phyloP scores from a whole-genome alignment of 2,329 filamentous ascomycete genomes.

The Claviceps arundinis region DNA sequence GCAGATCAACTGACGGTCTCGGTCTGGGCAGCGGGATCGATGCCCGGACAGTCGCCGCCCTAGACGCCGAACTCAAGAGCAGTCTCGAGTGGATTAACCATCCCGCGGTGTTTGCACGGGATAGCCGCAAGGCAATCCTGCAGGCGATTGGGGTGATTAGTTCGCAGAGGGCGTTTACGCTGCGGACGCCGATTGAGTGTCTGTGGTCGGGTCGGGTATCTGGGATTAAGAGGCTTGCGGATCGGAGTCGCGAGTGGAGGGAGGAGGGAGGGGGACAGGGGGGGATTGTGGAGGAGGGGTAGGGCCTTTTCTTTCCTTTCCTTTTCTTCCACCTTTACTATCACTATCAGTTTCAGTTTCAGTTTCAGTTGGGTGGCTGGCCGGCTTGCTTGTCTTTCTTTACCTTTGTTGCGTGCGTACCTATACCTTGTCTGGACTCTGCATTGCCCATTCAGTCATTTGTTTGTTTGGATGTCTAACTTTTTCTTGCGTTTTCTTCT shows the following conservation, averaged over 20 bases:
- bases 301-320: constrained; percentile 8
- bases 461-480: not conserved
- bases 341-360: no score
- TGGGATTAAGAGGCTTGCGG: constrained; percentile 70
- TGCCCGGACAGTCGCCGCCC: constrained; percentile 61
- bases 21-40: constrained; percentile 67
- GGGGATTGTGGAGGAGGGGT: constrained; percentile 48
- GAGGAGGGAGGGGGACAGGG: constrained; percentile 68
- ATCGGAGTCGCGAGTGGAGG: constrained; percentile 81
- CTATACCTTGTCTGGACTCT: no score
- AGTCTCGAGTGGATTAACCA: constrained; percentile 97
- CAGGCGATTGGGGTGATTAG: constrained; percentile 96
- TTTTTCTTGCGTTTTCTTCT: not conserved
- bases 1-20: constrained; percentile 44
- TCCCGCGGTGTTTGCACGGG: constrained; percentile 83
- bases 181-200: constrained; percentile 76
- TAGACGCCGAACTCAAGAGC: constrained; percentile 82
- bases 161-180: constrained; percentile 86
- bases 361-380: no score
- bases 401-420: no score
- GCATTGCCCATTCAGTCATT: not conserved
- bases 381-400: no score
- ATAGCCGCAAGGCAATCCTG: constrained; percentile 87
- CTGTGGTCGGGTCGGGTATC: constrained; percentile 76
- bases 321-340: not conserved